These are phyloP conservation scores for Sphaerosporella brunnea DNA, from an alignment of 495 filamentous ascomycete genomes.

Conservation along the genomic window DNA sequence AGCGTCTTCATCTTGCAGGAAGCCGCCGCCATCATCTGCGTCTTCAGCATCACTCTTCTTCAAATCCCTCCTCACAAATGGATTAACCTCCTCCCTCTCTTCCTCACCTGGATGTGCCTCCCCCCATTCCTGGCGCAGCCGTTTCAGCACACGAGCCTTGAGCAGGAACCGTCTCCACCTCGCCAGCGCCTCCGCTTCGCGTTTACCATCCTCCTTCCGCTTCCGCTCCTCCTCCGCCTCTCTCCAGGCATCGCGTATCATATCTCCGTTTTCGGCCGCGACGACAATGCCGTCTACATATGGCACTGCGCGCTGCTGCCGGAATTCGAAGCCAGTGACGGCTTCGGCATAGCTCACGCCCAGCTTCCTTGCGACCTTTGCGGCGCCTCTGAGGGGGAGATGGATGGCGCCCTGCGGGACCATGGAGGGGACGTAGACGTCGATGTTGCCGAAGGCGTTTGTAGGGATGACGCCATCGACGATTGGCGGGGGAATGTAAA, in stretches of 20 bases:
- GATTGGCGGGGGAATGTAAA: constrained; percentile 58
- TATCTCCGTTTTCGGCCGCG: constrained; percentile 55
- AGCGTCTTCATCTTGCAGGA: background rate
- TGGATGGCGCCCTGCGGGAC: constrained; percentile 71
- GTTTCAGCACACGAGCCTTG: constrained; percentile 63
- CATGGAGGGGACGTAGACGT: constrained; percentile 88
- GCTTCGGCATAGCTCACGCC: constrained; percentile 85
- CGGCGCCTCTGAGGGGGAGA: constrained; percentile 57
- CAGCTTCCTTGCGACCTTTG: constrained; percentile 62
- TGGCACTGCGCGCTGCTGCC: constrained; percentile 77
- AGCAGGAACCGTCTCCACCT: constrained; percentile 78
- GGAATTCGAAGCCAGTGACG: constrained; percentile 93
- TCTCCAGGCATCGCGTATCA: constrained; percentile 63
- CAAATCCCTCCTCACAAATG: constrained; percentile 25
- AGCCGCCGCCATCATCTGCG: background rate
- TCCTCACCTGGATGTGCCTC: constrained; percentile 17
- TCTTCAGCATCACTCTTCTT: background rate
- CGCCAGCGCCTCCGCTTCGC: constrained; percentile 51
- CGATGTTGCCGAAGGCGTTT: constrained; percentile 92
- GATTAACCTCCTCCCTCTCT: constrained; percentile 30
- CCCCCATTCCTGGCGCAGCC: constrained; percentile 65
- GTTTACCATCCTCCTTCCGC: constrained; percentile 66
- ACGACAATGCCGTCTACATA: constrained; percentile 81
- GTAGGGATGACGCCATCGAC: constrained; percentile 72
- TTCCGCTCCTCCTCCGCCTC: constrained; percentile 63